Base-by-base conservation (phyloP, 2,329 filamentous ascomycete genomes). In the Alternaria hordeiaustralica region DNA sequence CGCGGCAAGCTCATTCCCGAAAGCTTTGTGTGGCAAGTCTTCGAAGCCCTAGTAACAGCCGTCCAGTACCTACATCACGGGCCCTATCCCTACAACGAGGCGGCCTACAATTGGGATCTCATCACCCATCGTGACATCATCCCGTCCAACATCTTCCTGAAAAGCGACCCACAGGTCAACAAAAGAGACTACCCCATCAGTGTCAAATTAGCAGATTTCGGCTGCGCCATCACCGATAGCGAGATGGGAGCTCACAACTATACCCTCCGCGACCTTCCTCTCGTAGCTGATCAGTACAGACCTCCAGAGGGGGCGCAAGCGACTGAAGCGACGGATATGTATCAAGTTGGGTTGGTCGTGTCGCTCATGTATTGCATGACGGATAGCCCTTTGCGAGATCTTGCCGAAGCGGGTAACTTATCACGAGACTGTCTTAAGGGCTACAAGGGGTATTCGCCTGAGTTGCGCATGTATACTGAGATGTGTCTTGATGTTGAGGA, bases 271-370 rank as follows among this genome's bases (percentile, higher is more conserved):
- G 10, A 9, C 4, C 21, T 54, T 12, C 51, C 51, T 6, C 13
- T 41, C 8, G n/a, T 54, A 5, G 28, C 28, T 8, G 20, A 18
- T 43, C 7, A 43, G 10, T 60, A 47, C 28, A 21, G 13, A 11
- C 50, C 50, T n/a, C 58, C 26, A 9, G 36, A 55, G 28, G 45
- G 18, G 9, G 50, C 50, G 7, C 30, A 49, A 10, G 50, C 58
- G 5, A 28, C 58, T 1, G 58, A 55, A 13, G 50, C 58, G 2
- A 28, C 50, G n/a, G 58, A 60, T n/a, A 47, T 55, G 18, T 60
- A 60, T n/a, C 58, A 60, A 12, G 15, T 55, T 13, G 58, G 50
- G 5, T 5, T 60, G 20, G 30, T 60, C n/a, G 12, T 60, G 4
- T 43, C 36, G 21, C 36, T 41, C 8, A 55, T 55, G 53, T 55